phyloP scores from a whole-genome alignment of 225 moss, liverwort and hornwort species.

The Bryum argenteum region DNA sequence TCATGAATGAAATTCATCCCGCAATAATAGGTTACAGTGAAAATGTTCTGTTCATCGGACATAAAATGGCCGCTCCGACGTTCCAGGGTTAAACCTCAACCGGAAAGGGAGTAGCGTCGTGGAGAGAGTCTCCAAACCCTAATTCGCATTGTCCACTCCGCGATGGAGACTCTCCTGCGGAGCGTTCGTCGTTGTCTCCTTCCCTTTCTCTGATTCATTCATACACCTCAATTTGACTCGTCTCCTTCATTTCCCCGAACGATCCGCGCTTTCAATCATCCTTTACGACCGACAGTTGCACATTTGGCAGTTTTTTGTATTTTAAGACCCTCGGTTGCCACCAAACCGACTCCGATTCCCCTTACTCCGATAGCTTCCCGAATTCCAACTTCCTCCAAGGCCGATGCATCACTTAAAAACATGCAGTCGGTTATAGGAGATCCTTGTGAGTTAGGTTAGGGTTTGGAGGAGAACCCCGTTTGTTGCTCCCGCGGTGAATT shows the following conservation, averaged over 20 bases:
- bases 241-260: no score
- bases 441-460: constrained; percentile 24
- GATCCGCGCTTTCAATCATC: neutral
- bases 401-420: neutral
- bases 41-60: no score
- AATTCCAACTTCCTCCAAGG: neutral
- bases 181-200: neutral
- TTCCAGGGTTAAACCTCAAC: neutral
- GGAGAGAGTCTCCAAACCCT: constrained; percentile 16
- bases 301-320: neutral
- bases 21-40: no score
- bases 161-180: constrained; percentile 12
- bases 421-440: constrained; percentile 15
- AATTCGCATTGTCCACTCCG: neutral
- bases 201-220: neutral
- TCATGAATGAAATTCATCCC: no score
- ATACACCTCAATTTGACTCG: neutral
- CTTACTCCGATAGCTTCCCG: neutral
- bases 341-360: neutral
- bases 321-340: constrained; percentile 4
- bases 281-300: neutral
- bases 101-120: neutral
- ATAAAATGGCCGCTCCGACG: no score
- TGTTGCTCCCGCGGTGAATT: neutral
- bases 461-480: constrained; percentile 13